Evolutionary conservation across 768 basidiomycete genomes (phyloP), one percentile per base, ranked within the genome.

Genomic region (Solioccasus polychromus): DNA sequence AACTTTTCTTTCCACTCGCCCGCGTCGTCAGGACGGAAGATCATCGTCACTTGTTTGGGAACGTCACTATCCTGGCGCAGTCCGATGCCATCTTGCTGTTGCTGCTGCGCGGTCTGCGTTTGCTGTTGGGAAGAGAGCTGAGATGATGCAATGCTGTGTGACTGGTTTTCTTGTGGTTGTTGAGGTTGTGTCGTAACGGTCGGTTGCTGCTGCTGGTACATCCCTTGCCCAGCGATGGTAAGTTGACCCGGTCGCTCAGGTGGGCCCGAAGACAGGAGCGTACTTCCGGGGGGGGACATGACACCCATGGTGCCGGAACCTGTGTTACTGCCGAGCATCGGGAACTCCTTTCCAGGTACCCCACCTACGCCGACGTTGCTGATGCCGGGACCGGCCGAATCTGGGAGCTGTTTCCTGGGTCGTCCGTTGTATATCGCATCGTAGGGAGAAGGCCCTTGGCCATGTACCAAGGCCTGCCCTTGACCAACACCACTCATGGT

Each of bases 1-100:
- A 88, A 60, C 63, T 78, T 83, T 65, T 92, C 89, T 63, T 79
- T 84, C 92, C 93, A 97, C 54, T 90, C 88, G 17, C 82, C 83
- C 18, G 80, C 81, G 47, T 85, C 86, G 53, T 93, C 91, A 2
- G 92, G 89, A 42, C 88, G 76, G 69, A 92, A 95, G 45, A 95
- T 92, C 10, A 88, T 81, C 17, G 85, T 88, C n/a, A 79, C 20
- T 4, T 42, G 55, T 17, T 61, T 62, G 2, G 51, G 46, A 40
- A 48, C 5, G 7, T 62, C 62, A 2, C 39, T 29, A 3, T 64
- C 64, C 19, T 43, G 42, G 10, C 39, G 52, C 14, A 25, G 55
- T 26, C 28, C 55, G 12, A 45, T 31, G 4, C n/a, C 37, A 17
- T 60, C 62, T 24, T 53, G 53, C 15, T 61, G 60, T 19, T 57